A percentile compares a stretch with the other conserved stretches of the same genome.
Conservation (phyloP, 768 basidiomycete genomes). For the Termitomyces titanicus region DNA sequence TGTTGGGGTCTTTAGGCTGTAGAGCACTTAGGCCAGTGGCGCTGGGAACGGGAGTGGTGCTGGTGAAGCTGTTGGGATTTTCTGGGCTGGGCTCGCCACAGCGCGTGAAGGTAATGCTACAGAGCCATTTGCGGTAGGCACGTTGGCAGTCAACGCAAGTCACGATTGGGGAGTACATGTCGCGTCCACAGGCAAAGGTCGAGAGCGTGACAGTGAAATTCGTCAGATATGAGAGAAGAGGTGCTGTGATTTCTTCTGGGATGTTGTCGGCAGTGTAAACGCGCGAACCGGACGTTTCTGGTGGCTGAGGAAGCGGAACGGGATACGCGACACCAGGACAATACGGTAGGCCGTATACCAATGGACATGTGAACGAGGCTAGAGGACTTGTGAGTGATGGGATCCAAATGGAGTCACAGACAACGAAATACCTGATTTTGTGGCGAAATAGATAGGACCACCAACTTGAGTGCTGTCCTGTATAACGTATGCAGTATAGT, state of each 20-base stretch:
- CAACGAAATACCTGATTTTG: slow-evolving; percentile 60
- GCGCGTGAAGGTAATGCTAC: slow-evolving; percentile 67
- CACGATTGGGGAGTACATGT: slow-evolving; percentile 74
- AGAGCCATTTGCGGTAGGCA: slow-evolving; percentile 77
- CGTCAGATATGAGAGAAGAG: slow-evolving; percentile 54
- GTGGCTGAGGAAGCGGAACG: slow-evolving; percentile 58
- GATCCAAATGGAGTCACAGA: neutral
- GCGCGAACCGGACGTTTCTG: slow-evolving; percentile 26
- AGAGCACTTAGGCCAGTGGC: slow-evolving; percentile 28
- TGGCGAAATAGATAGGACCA: slow-evolving; percentile 67
- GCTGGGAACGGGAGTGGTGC: slow-evolving; percentile 25
- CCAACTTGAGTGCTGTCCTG: slow-evolving; percentile 53
- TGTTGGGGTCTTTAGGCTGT: slow-evolving; percentile 16
- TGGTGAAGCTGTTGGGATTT: slow-evolving; percentile 30
- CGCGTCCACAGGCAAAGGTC: slow-evolving; percentile 76
- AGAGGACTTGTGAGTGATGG: neutral
- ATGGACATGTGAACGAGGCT: slow-evolving; percentile 68
- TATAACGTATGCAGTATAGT: slow-evolving; percentile 75
- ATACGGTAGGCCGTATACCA: slow-evolving; percentile 68
- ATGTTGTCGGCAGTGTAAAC: slow-evolving; percentile 51
- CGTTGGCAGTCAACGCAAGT: slow-evolving; percentile 72
- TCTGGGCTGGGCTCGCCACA: slow-evolving; percentile 54
- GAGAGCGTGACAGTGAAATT: slow-evolving; percentile 75
- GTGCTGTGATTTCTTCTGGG: slow-evolving; percentile 41
- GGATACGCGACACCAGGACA: slow-evolving; percentile 72